These are phyloP conservation scores for Xylaria longipes DNA, from an alignment of 495 filamentous ascomycete species.

Conservation along the genomic window DNA sequence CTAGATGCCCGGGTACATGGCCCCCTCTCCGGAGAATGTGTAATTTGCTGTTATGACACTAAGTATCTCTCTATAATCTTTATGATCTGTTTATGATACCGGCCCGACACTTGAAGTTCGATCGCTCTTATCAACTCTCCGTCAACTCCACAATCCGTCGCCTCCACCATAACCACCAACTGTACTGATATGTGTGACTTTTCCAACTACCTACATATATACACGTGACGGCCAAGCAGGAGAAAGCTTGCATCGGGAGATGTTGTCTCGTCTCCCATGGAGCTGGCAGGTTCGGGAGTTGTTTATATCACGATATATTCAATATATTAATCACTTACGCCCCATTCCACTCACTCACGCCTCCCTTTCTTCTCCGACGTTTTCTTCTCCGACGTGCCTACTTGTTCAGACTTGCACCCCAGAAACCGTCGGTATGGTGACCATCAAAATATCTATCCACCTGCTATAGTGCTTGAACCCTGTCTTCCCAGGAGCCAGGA, in stretches of 20 bases:
- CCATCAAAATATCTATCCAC: no score
- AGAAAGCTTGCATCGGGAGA: slow-evolving; percentile 2
- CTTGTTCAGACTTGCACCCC: background rate
- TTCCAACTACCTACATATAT: background rate
- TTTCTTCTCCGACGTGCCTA: background rate
- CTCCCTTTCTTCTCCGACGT: background rate
- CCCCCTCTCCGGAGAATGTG: background rate
- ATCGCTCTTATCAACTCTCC: background rate
- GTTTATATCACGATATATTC: background rate
- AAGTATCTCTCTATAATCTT: background rate
- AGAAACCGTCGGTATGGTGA: background rate
- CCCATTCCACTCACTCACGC: background rate
- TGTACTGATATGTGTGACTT: background rate
- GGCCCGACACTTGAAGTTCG: no score
- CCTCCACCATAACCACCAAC: background rate
- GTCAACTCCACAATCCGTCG: background rate
- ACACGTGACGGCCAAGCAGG: slow-evolving; percentile 2
- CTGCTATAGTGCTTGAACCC: background rate
- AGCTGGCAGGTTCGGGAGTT: background rate
- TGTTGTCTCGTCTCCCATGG: background rate
- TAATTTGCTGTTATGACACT: background rate
- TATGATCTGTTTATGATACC: background rate
- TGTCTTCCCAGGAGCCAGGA: background rate
- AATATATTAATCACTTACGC: background rate
- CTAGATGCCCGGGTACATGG: background rate